phyloP scores from a whole-genome alignment of 1,139 yeast species.

The Scheffersomyces titani region DNA sequence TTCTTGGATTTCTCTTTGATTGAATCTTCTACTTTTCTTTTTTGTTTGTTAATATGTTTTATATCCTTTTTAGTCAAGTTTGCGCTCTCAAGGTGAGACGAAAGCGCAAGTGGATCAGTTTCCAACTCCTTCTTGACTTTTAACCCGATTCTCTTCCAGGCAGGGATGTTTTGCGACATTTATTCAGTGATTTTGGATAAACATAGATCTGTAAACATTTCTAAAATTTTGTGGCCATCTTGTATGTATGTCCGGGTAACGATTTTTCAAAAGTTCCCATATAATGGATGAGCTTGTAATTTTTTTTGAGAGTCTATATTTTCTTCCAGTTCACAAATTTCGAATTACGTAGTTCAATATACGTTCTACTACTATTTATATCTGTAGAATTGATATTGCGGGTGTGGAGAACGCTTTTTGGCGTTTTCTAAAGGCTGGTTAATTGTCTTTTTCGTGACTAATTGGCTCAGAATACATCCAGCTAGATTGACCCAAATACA shows the following conservation, averaged over 20 bases:
- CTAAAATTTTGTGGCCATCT: conserved; percentile 1
- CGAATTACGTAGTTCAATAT: not conserved
- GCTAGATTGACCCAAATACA: conserved; percentile 40
- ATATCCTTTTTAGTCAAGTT: conserved; percentile 47
- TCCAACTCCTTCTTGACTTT: conserved; percentile 48
- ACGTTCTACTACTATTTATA: not conserved
- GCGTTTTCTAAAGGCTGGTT: conserved; percentile 3
- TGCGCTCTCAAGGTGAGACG: conserved; percentile 47
- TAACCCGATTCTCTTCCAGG: conserved; percentile 88
- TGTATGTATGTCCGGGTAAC: conserved; percentile 1
- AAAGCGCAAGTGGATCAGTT: conserved; percentile 42
- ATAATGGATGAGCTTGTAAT: not conserved
- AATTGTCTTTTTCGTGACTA: conserved; percentile 11
- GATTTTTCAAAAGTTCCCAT: not conserved
- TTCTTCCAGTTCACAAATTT: not conserved
- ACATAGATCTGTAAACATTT: not conserved
- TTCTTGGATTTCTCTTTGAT: conserved; percentile 35
- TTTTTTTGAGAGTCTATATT: not conserved
- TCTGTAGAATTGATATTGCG: conserved; percentile 6
- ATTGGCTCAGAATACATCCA: conserved; percentile 20
- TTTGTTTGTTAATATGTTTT: conserved; percentile 45
- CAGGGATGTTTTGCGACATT: conserved; percentile 55
- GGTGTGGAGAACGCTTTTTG: conserved; percentile 8
- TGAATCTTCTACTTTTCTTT: conserved; percentile 25
- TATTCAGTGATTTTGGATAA: not conserved